Conservation (phyloP, 2,329 filamentous ascomycete genomes). For the Ophiostoma novo-ulmi region DNA sequence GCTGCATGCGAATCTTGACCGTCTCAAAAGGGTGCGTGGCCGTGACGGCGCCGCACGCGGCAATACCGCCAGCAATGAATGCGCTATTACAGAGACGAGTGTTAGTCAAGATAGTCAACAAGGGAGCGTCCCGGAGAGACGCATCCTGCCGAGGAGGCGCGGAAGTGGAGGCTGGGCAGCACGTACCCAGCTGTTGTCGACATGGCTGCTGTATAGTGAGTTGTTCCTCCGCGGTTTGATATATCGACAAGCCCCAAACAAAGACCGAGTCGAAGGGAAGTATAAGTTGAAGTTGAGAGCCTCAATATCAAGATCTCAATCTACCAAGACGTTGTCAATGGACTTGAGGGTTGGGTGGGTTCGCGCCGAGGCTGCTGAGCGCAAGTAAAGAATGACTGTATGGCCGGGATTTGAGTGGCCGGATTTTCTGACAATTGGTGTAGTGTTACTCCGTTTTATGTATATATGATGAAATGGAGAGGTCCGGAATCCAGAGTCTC, state of each 20-base stretch:
- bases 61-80: constrained; percentile 93
- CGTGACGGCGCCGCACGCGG: constrained; percentile 93
- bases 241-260: neutral
- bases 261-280: neutral
- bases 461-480: neutral
- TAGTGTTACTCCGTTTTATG: neutral
- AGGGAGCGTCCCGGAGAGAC: neutral
- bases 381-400: neutral
- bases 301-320: neutral
- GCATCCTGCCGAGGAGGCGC: constrained; percentile 8
- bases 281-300: neutral
- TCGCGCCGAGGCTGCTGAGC: neutral
- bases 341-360: neutral
- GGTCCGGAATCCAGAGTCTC: neutral
- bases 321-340: neutral
- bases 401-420: neutral
- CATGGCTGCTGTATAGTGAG: constrained; percentile 20
- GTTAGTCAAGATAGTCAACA: neutral
- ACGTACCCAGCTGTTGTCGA: constrained; percentile 27
- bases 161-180: neutral
- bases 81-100: constrained; percentile 47
- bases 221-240: neutral
- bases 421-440: neutral
- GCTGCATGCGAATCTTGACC: constrained; percentile 95
- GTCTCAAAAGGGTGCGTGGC: constrained; percentile 98